Percentiles rank a stretch among this genome's conserved stretches.
Evolutionary conservation across 768 basidiomycete genomes (phyloP).

Genomic region (Kwoniella shandongensis): DNA sequence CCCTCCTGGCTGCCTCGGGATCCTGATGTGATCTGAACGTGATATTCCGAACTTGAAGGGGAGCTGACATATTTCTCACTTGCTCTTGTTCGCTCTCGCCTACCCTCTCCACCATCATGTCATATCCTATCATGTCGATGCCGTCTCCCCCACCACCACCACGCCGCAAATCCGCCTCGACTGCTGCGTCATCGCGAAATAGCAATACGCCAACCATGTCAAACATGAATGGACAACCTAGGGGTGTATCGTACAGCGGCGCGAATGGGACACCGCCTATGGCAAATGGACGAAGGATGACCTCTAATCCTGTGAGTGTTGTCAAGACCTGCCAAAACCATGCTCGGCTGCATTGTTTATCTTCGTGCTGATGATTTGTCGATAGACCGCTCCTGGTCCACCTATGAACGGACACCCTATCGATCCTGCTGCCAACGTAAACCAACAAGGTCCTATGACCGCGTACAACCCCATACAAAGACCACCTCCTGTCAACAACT

Average conservation of each 20-base stretch:
- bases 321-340: too few relatives aligned
- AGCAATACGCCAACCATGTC: slow-evolving; percentile 17
- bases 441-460: slow-evolving; percentile 2
- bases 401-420: not conserved
- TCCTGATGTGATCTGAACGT: too few relatives aligned
- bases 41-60: too few relatives aligned
- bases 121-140: not conserved
- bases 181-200: slow-evolving; percentile 6
- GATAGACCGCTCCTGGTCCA: not conserved
- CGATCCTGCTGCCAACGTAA: not conserved
- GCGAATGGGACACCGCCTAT: slow-evolving; percentile 27
- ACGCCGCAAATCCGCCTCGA: slow-evolving; percentile 10
- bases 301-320: slow-evolving; percentile 35
- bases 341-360: not conserved
- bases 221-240: slow-evolving; percentile 17
- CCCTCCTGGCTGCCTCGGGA: too few relatives aligned
- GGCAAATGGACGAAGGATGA: slow-evolving; percentile 39
- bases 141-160: slow-evolving; percentile 8
- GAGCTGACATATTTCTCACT: too few relatives aligned
- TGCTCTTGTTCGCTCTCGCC: not conserved
- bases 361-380: not conserved
- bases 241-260: not conserved
- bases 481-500: slow-evolving; percentile 7
- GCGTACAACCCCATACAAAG: slow-evolving; percentile 6
- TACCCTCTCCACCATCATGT: not conserved